phyloP scores from a whole-genome alignment of 768 basidiomycete genomes.

The Favolaschia claudopus region DNA sequence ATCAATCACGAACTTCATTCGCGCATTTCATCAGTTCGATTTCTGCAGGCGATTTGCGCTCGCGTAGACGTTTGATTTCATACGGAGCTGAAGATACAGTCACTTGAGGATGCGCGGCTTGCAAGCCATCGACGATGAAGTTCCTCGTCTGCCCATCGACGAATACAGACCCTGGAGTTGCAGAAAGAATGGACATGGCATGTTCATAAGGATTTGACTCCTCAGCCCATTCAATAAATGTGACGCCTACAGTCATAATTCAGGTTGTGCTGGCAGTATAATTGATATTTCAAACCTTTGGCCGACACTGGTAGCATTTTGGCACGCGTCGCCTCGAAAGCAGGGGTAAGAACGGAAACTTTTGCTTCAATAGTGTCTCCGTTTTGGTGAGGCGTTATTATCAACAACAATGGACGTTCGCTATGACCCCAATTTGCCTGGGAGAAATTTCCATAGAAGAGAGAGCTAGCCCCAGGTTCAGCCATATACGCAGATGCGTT shows the following conservation, averaged over 20 bases:
- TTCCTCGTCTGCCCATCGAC: conserved; percentile 68
- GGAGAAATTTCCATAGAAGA: conserved; percentile 80
- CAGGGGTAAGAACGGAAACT: conserved; percentile 74
- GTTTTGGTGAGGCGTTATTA: conserved; percentile 56
- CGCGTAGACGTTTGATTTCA: conserved; percentile 67
- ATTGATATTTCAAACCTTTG: conserved; percentile 20
- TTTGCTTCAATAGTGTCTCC: conserved; percentile 43
- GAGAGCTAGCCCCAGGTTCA: conserved; percentile 77
- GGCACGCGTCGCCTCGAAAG: conserved; percentile 80
- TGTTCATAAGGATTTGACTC: conserved; percentile 69
- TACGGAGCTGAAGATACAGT: conserved; percentile 57
- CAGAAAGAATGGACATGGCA: conserved; percentile 41
- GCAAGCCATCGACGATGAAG: conserved; percentile 72
- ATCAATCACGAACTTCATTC: conserved; percentile 67
- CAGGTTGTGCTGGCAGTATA: neutral
- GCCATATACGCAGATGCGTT: conserved; percentile 76
- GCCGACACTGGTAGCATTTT: conserved; percentile 63
- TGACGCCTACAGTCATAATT: conserved; percentile 32
- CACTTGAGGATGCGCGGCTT: conserved; percentile 46
- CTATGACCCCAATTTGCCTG: conserved; percentile 69
- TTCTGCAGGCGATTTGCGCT: conserved; percentile 78
- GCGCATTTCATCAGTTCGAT: conserved; percentile 76
- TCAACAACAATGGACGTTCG: conserved; percentile 79
- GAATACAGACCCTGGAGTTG: conserved; percentile 49
- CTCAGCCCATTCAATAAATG: conserved; percentile 70